Evolutionary conservation across 2,329 filamentous ascomycete genomes (phyloP).

Genomic region (Paraconiothyrium brasiliense): DNA sequence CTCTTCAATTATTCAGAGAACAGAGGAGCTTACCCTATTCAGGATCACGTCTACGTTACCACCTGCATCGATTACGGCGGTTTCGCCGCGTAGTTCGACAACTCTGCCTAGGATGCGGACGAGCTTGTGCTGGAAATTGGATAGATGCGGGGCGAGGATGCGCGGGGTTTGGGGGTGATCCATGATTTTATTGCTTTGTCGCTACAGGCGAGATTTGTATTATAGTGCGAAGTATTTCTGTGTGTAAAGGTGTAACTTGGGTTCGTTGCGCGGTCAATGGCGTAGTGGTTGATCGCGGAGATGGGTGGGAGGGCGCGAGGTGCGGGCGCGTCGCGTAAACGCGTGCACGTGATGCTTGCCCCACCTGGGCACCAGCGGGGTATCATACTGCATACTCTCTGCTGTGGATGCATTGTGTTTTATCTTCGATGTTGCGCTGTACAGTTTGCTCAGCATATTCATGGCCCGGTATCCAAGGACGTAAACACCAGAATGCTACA

Average conservation of each 20-base stretch:
- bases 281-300: background rate
- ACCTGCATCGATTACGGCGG: slow-evolving; percentile 80
- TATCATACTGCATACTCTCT: too few species aligned
- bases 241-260: background rate
- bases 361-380: background rate
- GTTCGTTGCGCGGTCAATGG: background rate
- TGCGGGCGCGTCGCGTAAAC: slow-evolving; percentile 10
- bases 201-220: background rate
- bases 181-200: slow-evolving; percentile 23
- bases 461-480: too few species aligned
- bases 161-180: slow-evolving; percentile 71
- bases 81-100: slow-evolving; percentile 80
- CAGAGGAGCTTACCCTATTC: slow-evolving; percentile 68
- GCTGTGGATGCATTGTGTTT: too few species aligned
- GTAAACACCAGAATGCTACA: too few species aligned
- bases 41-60: slow-evolving; percentile 79
- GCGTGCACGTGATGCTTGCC: slow-evolving; percentile 12
- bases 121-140: slow-evolving; percentile 73
- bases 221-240: background rate
- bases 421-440: too few species aligned
- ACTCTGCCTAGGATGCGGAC: slow-evolving; percentile 90
- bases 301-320: background rate
- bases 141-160: slow-evolving; percentile 81
- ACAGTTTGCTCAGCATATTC: too few species aligned
- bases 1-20: too few species aligned